Evolutionary conservation across 139 green algal species (phyloP).

Genomic region (Chlorella sp.): DNA sequence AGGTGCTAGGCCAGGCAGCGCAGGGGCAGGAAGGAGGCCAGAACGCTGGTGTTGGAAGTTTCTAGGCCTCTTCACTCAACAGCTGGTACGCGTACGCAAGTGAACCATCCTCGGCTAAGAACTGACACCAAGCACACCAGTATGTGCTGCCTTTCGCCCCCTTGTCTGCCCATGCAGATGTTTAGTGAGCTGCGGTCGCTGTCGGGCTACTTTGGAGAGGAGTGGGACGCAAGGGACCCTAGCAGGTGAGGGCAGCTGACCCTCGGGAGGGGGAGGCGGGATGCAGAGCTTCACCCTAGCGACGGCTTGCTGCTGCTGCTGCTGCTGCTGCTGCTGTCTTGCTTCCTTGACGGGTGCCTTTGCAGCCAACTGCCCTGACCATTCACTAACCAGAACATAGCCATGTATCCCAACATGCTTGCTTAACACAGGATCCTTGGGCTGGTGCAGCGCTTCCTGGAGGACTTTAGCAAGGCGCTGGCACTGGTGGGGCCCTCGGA

Average conservation of each 20-base stretch:
- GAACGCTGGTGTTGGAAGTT: neutral
- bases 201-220: constrained; percentile 20
- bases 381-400: too few relatives aligned
- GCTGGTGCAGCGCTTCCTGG: constrained; percentile 6
- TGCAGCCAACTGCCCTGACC: too few relatives aligned
- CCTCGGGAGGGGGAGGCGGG: neutral
- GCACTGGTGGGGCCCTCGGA: too few relatives aligned
- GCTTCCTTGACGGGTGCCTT: neutral
- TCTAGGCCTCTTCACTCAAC: too few relatives aligned
- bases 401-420: neutral
- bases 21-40: neutral
- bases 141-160: neutral
- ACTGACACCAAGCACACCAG: too few relatives aligned
- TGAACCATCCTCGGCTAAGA: too few relatives aligned
- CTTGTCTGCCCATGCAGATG: neutral
- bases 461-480: constrained; percentile 2
- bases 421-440: constrained; percentile 4
- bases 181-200: constrained; percentile 4
- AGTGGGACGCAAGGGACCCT: constrained; percentile 27
- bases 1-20: neutral
- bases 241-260: neutral
- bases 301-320: neutral
- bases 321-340: neutral
- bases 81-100: too few relatives aligned
- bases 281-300: neutral